A percentile compares a stretch with the other conserved stretches of the same genome.
Conservation (phyloP, 495 filamentous ascomycete species). For the Podospora didyma region DNA sequence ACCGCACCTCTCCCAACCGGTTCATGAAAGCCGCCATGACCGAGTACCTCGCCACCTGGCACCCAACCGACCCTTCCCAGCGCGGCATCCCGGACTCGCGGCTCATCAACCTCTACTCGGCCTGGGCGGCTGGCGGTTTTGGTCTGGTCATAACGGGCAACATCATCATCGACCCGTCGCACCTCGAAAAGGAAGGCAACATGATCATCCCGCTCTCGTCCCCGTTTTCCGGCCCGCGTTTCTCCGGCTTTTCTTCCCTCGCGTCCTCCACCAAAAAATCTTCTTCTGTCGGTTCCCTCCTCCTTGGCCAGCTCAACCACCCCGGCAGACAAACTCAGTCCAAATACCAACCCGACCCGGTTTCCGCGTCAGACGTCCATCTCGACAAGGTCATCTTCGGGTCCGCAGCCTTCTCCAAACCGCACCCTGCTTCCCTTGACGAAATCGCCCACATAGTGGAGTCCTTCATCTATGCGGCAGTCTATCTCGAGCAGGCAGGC, state of each 20-base stretch:
- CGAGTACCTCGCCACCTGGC: slow-evolving; percentile 56
- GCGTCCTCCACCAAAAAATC: slow-evolving; percentile 43
- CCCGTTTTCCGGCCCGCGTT: slow-evolving; percentile 48
- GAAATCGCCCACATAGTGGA: slow-evolving; percentile 49
- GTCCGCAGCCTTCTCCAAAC: slow-evolving; percentile 17
- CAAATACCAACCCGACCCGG: slow-evolving; percentile 49
- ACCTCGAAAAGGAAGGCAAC: slow-evolving; percentile 57
- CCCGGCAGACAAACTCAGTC: slow-evolving; percentile 55
- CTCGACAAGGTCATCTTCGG: slow-evolving; percentile 31
- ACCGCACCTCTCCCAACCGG: slow-evolving; percentile 52
- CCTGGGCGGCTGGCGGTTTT: slow-evolving; percentile 56
- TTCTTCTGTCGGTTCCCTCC: slow-evolving; percentile 49
- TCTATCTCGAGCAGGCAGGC: slow-evolving; percentile 54
- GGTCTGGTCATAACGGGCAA: slow-evolving; percentile 61
- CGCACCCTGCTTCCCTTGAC: slow-evolving; percentile 38
- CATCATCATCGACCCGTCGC: slow-evolving; percentile 56
- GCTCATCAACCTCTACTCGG: slow-evolving; percentile 54
- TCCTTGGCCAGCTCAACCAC: slow-evolving; percentile 59
- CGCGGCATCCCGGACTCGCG: slow-evolving; percentile 56
- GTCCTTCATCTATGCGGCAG: slow-evolving; percentile 53
- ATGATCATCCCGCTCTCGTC: slow-evolving; percentile 49
- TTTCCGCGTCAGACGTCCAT: slow-evolving; percentile 59
- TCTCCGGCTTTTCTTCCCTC: slow-evolving; percentile 54
- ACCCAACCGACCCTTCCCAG: slow-evolving; percentile 38
- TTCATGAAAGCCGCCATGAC: slow-evolving; percentile 64